phyloP scores from a whole-genome alignment of 495 filamentous ascomycete species.

The Penicillium desertorum region DNA sequence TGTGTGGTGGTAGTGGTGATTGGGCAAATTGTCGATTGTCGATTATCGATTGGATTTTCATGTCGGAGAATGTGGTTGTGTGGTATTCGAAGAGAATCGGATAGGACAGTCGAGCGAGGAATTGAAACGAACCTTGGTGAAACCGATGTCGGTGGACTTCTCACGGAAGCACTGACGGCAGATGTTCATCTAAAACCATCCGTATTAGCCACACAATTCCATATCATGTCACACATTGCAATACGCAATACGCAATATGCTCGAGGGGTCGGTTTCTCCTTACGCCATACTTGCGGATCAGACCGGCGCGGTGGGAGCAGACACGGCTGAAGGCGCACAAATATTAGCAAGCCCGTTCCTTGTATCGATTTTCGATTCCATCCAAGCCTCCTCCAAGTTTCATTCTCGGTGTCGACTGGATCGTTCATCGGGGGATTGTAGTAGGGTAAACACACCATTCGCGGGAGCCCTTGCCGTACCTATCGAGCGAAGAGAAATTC shows the following conservation, averaged over 20 bases:
- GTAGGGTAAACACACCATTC: constrained; percentile 62
- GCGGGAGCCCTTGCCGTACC: constrained; percentile 85
- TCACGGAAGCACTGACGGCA: constrained; percentile 99
- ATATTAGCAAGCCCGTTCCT: constrained; percentile 28
- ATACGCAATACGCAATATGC: not conserved
- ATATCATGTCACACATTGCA: not conserved
- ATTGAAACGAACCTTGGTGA: constrained; percentile 75
- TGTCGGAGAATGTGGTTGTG: not conserved
- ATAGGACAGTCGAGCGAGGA: constrained; percentile 2
- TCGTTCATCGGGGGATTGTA: constrained; percentile 16
- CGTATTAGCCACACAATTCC: constrained; percentile 23
- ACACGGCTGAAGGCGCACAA: constrained; percentile 68
- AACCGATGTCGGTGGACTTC: constrained; percentile 94
- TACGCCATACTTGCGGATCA: constrained; percentile 98
- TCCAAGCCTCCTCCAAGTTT: not conserved
- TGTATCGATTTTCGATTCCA: constrained; percentile 12
- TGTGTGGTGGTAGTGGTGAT: not conserved
- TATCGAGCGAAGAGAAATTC: constrained; percentile 22
- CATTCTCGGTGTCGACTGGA: constrained; percentile 14
- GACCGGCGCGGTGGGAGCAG: constrained; percentile 90
- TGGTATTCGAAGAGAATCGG: constrained; percentile 1
- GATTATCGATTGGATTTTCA: not conserved
- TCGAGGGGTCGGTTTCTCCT: constrained; percentile 42
- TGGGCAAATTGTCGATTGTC: not conserved
- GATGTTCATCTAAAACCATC: constrained; percentile 68